Evolutionary conservation across 1,284 basidiomycete species (phyloP), one percentile per base, ranked within the genome.

Genomic region (Taiwanofungus camphoratus): DNA sequence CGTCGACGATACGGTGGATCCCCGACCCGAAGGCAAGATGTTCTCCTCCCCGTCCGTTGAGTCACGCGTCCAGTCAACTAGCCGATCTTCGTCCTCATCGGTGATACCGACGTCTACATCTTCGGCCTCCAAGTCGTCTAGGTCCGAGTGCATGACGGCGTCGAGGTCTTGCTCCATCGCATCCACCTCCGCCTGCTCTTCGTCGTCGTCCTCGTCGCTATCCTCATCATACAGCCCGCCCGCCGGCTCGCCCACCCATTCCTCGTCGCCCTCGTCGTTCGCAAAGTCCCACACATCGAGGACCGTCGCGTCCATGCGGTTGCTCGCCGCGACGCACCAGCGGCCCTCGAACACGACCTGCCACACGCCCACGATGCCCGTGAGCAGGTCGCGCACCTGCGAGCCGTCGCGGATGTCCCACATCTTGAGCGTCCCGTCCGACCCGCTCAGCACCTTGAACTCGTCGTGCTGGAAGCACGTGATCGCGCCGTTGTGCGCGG

Each of bases 391-490:
- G 31, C 90, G 76, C 15, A 91, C 81, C 41, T 89, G 82, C 0
- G 75, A 75, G 20, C 93, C 92, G 45, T 92, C 87, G 36, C 82
- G 71, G 47, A 94, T 77, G 61, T 96, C 88, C 94, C 94, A 97
- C 78, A 96, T 87, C 72, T 96, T 96, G 52, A 97, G 72, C 32
- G 89, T 92, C n/a, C 93, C 94, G 56, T 96, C 93, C 8, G 86
- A 89, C 5, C 94, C 93, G 53, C 85, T 90, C 33, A 97, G 74
- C 39, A 97, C 90, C 62, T 95, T 95, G 72, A 90, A 89, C 60
- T 96, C 93, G 60, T 96, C 93, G 57, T 96, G 93, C 65, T 93
- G 89, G 77, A 96, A 96, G 65, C 93, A 97, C 5, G 93, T 96
- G 56, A 97, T 96, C 9, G 93, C 92, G 18, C 92, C 92, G 3